Evolutionary conservation across 148 eudicot genomes (phyloP), one percentile per base, ranked within the genome.

Genomic region (Mesembryanthemum crystallinum): DNA sequence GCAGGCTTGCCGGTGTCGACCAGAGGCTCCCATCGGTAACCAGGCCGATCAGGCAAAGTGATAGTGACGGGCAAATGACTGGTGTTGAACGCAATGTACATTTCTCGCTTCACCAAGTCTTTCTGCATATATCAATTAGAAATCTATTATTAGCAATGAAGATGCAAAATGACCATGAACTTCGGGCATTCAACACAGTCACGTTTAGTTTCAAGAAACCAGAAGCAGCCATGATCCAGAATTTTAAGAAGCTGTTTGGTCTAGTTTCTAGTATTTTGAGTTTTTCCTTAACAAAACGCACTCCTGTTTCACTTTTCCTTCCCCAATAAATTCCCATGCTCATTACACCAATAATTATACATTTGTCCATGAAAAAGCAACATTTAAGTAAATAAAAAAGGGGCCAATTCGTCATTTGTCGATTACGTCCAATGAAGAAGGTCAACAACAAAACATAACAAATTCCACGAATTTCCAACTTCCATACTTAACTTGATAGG

Each of bases 1-100:
- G 94, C 86, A 42, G 88, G 85, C 77, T 92, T 95, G 86, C 96
- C 80, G 7, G 99, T 92, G 84, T 95, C 99, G 62, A 91, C 97
- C 80, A 92, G 73, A 1, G 92, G 97, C 66, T 87, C 92, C 99
- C 99, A 95, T 74, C 81, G 82, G 80, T 86, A 91, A 67, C 99
- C 97, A 3, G 92, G 90, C 51, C 93, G 79, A 58, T 89, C 89
- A 8, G 99, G 99, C 77, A 95, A 78, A 10, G 90, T 82, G 52
- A 88, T 49, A 0, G 78, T 85, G 45, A 83, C 87, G 2, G 97
- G 88, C 58, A 92, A 79, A 84, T 95, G 99, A 67, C 99, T 91
- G 6, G 97, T 79, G 80, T 95, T 95, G 92, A 95, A 95, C 59
- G 90, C 99, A 52, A 95, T 66, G 72, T 90, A 95, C 25, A 95